Evolutionary conservation across 176 grass and related monocot species (phyloP), one percentile per base, ranked within the genome.

Genomic region (Rhynchospora breviuscula): DNA sequence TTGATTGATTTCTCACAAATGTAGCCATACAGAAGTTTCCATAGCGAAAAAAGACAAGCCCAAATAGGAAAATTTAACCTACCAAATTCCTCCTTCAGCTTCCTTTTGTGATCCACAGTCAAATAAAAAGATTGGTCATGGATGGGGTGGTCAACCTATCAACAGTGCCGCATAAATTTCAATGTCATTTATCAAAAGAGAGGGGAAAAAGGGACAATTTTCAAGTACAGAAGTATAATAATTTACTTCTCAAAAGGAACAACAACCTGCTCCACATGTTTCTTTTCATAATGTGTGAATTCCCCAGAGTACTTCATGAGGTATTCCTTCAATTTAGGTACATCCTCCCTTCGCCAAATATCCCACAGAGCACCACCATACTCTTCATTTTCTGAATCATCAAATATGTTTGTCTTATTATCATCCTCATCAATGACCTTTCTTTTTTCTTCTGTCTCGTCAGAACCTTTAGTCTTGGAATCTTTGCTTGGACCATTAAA

Each of bases 71-170:
- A 88, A 15, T 2, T 76, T 31, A 59, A 86, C 87, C 83, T 6
- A 94, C 95, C 92, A 83, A 87, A 93, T 98, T 93, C 95, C 83
- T 90, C 84, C 92, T 95, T 98, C 3, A 98, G 92, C 53, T 73
- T 98, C 64, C 26, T 89, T 77, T 93, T 98, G 79, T 98, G 95
- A 44, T 93, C 89, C 23, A 66, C 35, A n/a, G 87, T 93, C 46
- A 98, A 87, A 86, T 95, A 98, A 79, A 98, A 98, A 52, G 79
- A 86, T 11, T 98, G 95, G 31, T 98, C 95, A 52, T 98, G 95
- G 74, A 98, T 95, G 52, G 95, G 95, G 82, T 95, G 90, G 73
- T 56, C 53, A 84, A 95, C 95, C 95, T 98, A 85, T 15, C 26
- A 87, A 64, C 14, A 82, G 8, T 22, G 0, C n/a, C 40, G 5